These are phyloP conservation scores for Salix udensis DNA, from an alignment of 345 rosid genomes.

Conservation along the genomic window DNA sequence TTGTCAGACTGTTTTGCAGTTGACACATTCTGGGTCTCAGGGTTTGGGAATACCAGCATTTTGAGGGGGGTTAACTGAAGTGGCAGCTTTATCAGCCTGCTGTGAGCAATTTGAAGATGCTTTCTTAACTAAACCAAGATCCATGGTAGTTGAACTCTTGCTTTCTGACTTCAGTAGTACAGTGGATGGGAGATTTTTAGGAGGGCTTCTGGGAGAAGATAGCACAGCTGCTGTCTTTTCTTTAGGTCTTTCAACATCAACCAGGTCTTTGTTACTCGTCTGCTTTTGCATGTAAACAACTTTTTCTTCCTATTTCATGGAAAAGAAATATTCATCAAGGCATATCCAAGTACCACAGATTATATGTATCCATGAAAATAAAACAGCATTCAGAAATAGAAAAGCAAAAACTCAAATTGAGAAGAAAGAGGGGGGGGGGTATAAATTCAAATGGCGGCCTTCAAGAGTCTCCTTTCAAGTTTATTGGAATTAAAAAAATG, in stretches of 20 bases:
- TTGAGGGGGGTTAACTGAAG: constrained; percentile 32
- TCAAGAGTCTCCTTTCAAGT: background rate
- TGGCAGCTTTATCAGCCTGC: constrained; percentile 39
- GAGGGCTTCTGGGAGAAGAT: constrained; percentile 50
- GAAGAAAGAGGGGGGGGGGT: background rate
- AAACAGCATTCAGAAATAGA: background rate
- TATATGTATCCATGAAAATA: background rate
- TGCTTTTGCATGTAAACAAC: constrained; percentile 36
- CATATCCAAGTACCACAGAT: background rate
- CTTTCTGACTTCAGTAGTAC: constrained; percentile 45
- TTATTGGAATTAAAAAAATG: background rate
- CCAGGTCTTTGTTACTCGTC: constrained; percentile 27
- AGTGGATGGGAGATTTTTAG: constrained; percentile 22
- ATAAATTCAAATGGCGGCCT: background rate
- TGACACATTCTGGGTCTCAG: constrained; percentile 41
- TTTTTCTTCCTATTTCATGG: constrained; percentile 33
- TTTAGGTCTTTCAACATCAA: constrained; percentile 53
- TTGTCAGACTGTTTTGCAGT: constrained; percentile 43
- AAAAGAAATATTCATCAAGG: constrained; percentile 11
- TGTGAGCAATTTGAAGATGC: constrained; percentile 36
- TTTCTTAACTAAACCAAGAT: constrained; percentile 37
- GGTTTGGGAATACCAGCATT: constrained; percentile 30
- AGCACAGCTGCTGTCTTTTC: constrained; percentile 51
- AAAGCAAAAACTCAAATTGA: background rate
- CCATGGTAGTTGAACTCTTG: constrained; percentile 35